A percentile compares a stretch with the other conserved stretches of the same genome.
phyloP scores from a whole-genome alignment of 1,139 yeast species.

The Kurtzmaniella natalensis region DNA sequence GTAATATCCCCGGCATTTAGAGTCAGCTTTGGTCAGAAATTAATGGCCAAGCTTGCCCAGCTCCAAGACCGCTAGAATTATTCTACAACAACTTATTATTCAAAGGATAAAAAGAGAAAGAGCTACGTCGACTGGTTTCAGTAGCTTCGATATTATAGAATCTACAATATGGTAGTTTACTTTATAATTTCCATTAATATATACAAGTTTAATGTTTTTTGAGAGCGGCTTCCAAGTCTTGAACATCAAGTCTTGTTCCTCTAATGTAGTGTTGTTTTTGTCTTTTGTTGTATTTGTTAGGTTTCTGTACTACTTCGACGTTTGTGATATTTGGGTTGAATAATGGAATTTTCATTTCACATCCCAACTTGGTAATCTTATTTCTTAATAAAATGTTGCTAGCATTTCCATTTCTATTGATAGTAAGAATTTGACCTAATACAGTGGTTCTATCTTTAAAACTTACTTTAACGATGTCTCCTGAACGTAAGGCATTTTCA shows the following conservation, averaged over 20 bases:
- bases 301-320: conserved; percentile 71
- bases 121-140: no score
- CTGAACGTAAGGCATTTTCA: conserved; percentile 59
- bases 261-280: conserved; percentile 86
- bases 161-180: neutral
- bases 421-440: conserved; percentile 71
- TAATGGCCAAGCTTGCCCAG: conserved; percentile 22
- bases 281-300: conserved; percentile 64
- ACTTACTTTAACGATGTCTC: conserved; percentile 76
- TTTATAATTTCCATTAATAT: conserved; percentile 1
- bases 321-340: conserved; percentile 73
- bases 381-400: conserved; percentile 68
- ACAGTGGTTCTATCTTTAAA: conserved; percentile 68
- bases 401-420: conserved; percentile 62
- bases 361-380: conserved; percentile 72
- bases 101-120: no score
- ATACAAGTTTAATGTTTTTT: conserved; percentile 12
- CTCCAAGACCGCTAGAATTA: no score
- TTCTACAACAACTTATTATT: no score
- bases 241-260: conserved; percentile 77
- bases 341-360: conserved; percentile 73
- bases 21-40: conserved; percentile 23
- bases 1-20: conserved; percentile 28
- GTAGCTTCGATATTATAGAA: no score
- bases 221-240: conserved; percentile 56